phyloP scores from a whole-genome alignment of 495 filamentous ascomycete genomes.

The Tetracladium setigerum region DNA sequence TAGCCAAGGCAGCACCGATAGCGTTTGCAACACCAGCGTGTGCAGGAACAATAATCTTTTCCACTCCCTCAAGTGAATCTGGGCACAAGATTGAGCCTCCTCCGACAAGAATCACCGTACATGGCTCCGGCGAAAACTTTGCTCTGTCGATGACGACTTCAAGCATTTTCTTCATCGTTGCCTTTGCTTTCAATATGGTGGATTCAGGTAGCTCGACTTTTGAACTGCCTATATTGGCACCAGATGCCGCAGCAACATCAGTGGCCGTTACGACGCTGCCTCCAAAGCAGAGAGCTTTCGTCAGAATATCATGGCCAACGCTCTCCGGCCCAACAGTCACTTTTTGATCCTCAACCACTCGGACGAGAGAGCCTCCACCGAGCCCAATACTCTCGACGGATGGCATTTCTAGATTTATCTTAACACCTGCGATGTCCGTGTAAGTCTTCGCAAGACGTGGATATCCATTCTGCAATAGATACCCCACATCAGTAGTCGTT shows the following conservation, averaged over 20 bases:
- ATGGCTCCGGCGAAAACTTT: constrained; percentile 39
- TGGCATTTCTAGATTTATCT: constrained; percentile 45
- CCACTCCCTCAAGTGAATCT: constrained; percentile 25
- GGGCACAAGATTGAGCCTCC: constrained; percentile 32
- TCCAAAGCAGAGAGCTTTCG: constrained; percentile 39
- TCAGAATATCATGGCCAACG: constrained; percentile 34
- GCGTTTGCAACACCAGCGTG: constrained; percentile 46
- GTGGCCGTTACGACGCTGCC: constrained; percentile 41
- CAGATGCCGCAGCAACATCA: constrained; percentile 35
- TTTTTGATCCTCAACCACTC: constrained; percentile 20
- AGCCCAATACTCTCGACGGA: constrained; percentile 44
- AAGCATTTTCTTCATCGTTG: constrained; percentile 28
- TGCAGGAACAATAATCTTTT: constrained; percentile 29
- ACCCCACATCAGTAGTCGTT: constrained; percentile 47
- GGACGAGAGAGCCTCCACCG: constrained; percentile 42
- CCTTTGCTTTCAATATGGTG: constrained; percentile 21
- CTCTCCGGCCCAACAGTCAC: constrained; percentile 35
- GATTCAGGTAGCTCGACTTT: constrained; percentile 1
- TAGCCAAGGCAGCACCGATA: constrained; percentile 39
- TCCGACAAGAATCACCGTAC: constrained; percentile 39
- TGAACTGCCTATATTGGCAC: constrained; percentile 29
- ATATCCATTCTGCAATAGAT: constrained; percentile 43
- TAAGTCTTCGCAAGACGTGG: constrained; percentile 44
- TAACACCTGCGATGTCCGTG: constrained; percentile 39
- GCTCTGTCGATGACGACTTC: constrained; percentile 43